Evolutionary conservation across 2,329 filamentous ascomycete genomes (phyloP).

Genomic region (Fusarium mangiferae): DNA sequence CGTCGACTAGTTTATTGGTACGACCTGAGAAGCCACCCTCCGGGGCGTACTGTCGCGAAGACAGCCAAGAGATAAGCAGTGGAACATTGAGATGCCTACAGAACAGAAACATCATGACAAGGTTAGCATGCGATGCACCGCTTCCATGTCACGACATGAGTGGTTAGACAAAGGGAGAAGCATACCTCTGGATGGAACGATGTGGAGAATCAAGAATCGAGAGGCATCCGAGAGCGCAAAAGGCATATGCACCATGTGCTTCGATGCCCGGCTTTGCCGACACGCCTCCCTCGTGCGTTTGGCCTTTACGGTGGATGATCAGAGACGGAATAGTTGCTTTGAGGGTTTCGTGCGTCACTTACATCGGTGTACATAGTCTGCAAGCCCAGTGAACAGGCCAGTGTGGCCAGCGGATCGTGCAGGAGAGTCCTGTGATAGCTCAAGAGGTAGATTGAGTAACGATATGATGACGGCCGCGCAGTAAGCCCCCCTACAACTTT

Average conservation of each 20-base stretch:
- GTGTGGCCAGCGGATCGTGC: constrained; percentile 70
- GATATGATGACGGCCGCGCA: constrained; percentile 88
- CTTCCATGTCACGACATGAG: constrained; percentile 46
- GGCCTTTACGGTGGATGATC: constrained; percentile 63
- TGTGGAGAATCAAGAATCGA: constrained; percentile 85
- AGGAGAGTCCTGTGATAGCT: constrained; percentile 78
- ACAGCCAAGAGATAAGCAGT: constrained; percentile 85
- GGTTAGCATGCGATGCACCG: constrained; percentile 51
- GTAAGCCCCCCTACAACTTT: constrained; percentile 78
- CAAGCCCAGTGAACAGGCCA: constrained; percentile 76
- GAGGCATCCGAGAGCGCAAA: constrained; percentile 90
- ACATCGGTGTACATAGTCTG: constrained; percentile 84
- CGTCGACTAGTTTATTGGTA: constrained; percentile 97
- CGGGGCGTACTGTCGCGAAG: constrained; percentile 86
- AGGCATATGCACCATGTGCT: constrained; percentile 96
- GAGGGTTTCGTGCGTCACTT: constrained; percentile 53
- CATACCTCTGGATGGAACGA: constrained; percentile 76
- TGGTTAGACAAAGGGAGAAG: constrained; percentile 43
- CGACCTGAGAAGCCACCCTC: constrained; percentile 94
- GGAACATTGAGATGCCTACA: constrained; percentile 79
- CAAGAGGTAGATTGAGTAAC: constrained; percentile 83
- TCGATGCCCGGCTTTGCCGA: constrained; percentile 86
- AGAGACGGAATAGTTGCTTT: constrained; percentile 20
- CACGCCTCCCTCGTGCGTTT: constrained; percentile 95
- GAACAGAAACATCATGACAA: constrained; percentile 34